Conservation (phyloP, 2,329 filamentous ascomycete genomes). For the Scedosporium boydii region DNA sequence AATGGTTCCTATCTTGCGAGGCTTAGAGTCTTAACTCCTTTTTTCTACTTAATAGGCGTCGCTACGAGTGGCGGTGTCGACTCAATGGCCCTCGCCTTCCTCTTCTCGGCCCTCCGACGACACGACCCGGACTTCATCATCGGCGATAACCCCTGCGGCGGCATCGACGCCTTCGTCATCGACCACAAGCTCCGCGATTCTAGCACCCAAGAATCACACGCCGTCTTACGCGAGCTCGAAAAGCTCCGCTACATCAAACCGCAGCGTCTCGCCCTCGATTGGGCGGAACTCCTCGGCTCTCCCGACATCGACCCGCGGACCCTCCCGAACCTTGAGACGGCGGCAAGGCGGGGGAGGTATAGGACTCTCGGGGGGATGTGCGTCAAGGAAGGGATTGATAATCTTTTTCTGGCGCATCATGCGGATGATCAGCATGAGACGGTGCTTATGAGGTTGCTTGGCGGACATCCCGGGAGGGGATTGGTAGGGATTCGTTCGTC, state of each 20-base stretch:
- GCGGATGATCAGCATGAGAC: constrained; percentile 88
- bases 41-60: constrained; percentile 34
- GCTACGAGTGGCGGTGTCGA: constrained; percentile 90
- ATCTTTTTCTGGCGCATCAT: constrained; percentile 76
- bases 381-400: constrained; percentile 35
- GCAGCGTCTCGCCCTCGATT: constrained; percentile 20
- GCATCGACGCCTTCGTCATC: constrained; percentile 39
- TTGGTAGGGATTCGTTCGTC: constrained; percentile 58
- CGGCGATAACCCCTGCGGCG: constrained; percentile 32
- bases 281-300: constrained; percentile 6
- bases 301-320: constrained; percentile 21
- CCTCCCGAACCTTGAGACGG: constrained; percentile 62
- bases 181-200: constrained; percentile 48
- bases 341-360: constrained; percentile 67
- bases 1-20: neutral
- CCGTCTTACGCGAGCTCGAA: constrained; percentile 30
- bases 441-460: constrained; percentile 65
- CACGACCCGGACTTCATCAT: constrained; percentile 25
- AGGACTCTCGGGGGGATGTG: constrained; percentile 57
- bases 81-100: constrained; percentile 86
- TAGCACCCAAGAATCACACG: constrained; percentile 41
- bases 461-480: constrained; percentile 59
- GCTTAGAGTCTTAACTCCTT: neutral
- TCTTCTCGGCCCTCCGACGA: constrained; percentile 47
- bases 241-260: constrained; percentile 23